Conservation (phyloP, 371 early-diverging fungal species). For the Blyttiomyces sp. region DNA sequence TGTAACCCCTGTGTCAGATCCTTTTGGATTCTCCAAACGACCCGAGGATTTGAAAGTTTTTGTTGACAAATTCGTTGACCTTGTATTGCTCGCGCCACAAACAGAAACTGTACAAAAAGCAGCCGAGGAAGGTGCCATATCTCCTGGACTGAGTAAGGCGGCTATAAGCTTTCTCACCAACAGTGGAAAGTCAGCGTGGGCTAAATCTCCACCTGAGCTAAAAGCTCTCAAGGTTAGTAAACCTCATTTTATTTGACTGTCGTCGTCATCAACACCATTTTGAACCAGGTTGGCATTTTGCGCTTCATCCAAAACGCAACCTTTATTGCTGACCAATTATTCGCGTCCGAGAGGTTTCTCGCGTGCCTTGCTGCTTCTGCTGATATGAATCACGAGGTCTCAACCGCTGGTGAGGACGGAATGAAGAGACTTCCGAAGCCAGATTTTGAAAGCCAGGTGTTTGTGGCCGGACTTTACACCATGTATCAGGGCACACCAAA, state of each 20-base stretch:
- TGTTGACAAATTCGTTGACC: slow-evolving; percentile 58
- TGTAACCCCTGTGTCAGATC: slow-evolving; percentile 30
- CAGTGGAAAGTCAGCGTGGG: slow-evolving; percentile 65
- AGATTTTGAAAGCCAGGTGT: slow-evolving; percentile 47
- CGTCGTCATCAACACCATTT: no score
- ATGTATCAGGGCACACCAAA: slow-evolving; percentile 54
- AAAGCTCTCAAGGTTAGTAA: slow-evolving; percentile 40
- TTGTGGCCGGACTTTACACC: slow-evolving; percentile 59
- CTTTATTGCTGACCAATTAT: slow-evolving; percentile 46
- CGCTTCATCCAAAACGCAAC: slow-evolving; percentile 48
- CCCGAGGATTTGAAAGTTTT: slow-evolving; percentile 56
- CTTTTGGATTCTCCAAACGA: slow-evolving; percentile 53
- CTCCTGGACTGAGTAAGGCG: slow-evolving; percentile 56
- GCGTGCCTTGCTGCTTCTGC: slow-evolving; percentile 62
- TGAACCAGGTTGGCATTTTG: slow-evolving; percentile 37
- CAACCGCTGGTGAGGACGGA: slow-evolving; percentile 71
- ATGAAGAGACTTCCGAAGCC: slow-evolving; percentile 49
- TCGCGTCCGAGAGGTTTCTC: slow-evolving; percentile 44
- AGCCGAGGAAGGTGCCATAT: slow-evolving; percentile 10
- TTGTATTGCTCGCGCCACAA: slow-evolving; percentile 57
- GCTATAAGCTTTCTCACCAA: slow-evolving; percentile 61
- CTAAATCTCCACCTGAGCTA: slow-evolving; percentile 32
- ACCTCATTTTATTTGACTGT: no score
- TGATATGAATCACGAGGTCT: slow-evolving; percentile 65
- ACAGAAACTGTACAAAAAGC: slow-evolving; percentile 8